Evolutionary conservation across 139 green algal species (phyloP), one percentile per base, ranked within the genome.

Genomic region (Gonium pectorale): DNA sequence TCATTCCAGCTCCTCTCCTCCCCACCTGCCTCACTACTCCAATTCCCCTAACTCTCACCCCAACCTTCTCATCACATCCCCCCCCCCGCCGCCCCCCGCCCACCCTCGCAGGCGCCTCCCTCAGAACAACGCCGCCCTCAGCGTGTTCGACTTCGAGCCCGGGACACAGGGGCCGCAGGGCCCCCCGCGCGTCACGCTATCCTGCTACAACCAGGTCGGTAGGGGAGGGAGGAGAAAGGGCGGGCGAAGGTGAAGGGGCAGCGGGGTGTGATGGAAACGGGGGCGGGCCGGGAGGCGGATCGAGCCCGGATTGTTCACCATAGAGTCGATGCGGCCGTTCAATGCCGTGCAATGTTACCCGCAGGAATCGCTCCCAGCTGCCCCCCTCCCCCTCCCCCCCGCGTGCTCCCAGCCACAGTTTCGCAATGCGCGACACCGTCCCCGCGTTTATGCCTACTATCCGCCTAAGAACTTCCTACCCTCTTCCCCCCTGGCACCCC

Each of bases 61-160:
- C n/a, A n/a, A n/a, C n/a, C n/a, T n/a, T n/a, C n/a, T n/a, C n/a
- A n/a, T n/a, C n/a, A n/a, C n/a, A n/a, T n/a, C n/a, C n/a, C n/a
- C n/a, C n/a, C n/a, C n/a, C n/a, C n/a, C n/a, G n/a, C n/a, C n/a
- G n/a, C n/a, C n/a, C n/a, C n/a, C n/a, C n/a, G 1, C 33, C 64
- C 21, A 6, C 15, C 38, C 75, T 33, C 0, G 26, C 60, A 83
- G 90, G 17, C 81, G 94, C 15, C 82, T 94, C 37, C 91, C 79
- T 27, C 92, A 95, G 87, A 95, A 78, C 79, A 97, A 97, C 85
- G 95, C 85, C 26, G 93, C 93, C 8, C 93, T 94, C 41, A 97
- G 88, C 26, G 92, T 98, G 38, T 78, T 99, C 11, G 92, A 98
- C 87, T 95, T 98, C 67, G 52, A 89, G 69, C 90, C 94, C 3